These are phyloP conservation scores for Aspergillus proliferans DNA, from an alignment of 2,329 filamentous ascomycete species.

Conservation along the genomic window DNA sequence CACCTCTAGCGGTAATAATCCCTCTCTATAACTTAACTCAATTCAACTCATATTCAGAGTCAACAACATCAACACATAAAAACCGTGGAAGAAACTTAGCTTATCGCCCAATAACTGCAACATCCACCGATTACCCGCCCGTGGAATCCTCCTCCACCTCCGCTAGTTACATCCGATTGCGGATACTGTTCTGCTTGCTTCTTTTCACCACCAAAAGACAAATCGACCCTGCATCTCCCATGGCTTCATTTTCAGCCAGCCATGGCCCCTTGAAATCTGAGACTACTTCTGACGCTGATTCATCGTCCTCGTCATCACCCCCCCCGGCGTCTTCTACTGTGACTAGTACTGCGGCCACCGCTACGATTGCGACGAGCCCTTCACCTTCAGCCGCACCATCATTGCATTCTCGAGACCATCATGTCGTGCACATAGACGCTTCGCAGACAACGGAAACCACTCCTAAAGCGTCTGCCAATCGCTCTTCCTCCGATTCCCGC, in stretches of 20 bases:
- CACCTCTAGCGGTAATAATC: background rate
- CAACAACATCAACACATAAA: background rate
- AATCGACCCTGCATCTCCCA: constrained; percentile 1
- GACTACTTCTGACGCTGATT: constrained; percentile 1
- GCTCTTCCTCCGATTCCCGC: background rate
- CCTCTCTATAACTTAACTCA: background rate
- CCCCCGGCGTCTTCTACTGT: constrained; percentile 14
- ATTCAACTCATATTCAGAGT: background rate
- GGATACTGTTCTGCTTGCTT: constrained; percentile 1
- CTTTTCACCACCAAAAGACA: background rate
- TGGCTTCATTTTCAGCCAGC: constrained; percentile 13
- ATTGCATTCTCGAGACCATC: constrained; percentile 39
- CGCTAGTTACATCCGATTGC: constrained; percentile 29
- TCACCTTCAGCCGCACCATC: constrained; percentile 9
- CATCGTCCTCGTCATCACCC: constrained; percentile 16
- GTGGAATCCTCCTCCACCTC: constrained; percentile 5
- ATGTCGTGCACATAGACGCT: constrained; percentile 39
- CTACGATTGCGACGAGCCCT: constrained; percentile 21
- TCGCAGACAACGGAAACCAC: constrained; percentile 28
- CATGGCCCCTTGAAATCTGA: constrained; percentile 13
- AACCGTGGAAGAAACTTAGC: background rate
- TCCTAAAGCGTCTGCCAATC: background rate
- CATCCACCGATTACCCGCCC: constrained; percentile 5
- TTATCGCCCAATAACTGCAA: constrained; percentile 5
- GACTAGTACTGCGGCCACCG: constrained; percentile 9